phyloP scores from a whole-genome alignment of 495 filamentous ascomycete genomes.

The Penicillium robsamsonii region DNA sequence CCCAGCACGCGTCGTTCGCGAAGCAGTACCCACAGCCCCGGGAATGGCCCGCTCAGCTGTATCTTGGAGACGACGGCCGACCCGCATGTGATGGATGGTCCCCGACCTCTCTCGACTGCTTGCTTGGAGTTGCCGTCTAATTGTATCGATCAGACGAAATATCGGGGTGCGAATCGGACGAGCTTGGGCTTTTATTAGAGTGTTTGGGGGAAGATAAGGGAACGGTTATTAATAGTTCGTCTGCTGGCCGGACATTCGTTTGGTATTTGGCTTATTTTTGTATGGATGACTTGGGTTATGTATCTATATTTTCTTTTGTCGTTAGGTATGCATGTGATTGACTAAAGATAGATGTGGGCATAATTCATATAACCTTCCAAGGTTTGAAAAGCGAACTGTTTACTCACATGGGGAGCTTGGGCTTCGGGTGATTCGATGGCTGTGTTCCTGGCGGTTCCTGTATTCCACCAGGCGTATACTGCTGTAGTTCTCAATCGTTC shows the following conservation, averaged over 20 bases:
- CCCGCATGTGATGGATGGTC: conserved; percentile 30
- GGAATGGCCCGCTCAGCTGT: conserved; percentile 30
- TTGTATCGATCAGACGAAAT: conserved; percentile 31
- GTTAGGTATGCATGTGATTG: too few relatives aligned
- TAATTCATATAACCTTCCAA: too few relatives aligned
- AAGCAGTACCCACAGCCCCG: conserved; percentile 35
- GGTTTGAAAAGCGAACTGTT: too few relatives aligned
- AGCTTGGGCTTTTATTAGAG: conserved; percentile 29
- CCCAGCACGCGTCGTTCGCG: conserved; percentile 39
- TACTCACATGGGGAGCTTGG: too few relatives aligned
- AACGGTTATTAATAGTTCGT: background rate
- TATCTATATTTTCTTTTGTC: too few relatives aligned
- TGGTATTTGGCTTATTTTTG: background rate
- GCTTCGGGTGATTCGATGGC: too few relatives aligned
- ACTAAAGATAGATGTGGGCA: too few relatives aligned
- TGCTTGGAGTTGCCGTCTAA: conserved; percentile 14
- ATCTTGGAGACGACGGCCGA: conserved; percentile 32
- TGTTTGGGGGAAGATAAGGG: background rate
- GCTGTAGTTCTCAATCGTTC: too few relatives aligned
- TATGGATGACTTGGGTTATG: too few relatives aligned
- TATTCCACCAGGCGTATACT: too few relatives aligned
- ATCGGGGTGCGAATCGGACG: conserved; percentile 38
- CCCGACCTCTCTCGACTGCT: background rate
- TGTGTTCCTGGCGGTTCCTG: too few relatives aligned
- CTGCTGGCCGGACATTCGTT: conserved; percentile 4